Evolutionary conservation across 768 basidiomycete genomes (phyloP).

Genomic region (Boletus fagicola): DNA sequence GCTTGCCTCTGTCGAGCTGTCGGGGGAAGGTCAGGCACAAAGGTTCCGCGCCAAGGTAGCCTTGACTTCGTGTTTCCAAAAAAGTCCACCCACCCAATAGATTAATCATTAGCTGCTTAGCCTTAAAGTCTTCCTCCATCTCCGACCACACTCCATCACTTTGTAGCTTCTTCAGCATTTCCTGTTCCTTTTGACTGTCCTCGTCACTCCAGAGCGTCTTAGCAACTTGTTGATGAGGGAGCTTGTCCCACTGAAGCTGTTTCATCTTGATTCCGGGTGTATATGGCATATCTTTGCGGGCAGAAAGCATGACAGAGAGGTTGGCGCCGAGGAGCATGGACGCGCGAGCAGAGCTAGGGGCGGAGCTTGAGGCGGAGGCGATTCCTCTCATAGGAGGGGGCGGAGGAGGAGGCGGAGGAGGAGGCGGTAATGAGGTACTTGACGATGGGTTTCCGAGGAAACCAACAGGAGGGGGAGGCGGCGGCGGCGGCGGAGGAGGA

Average conservation of each 20-base stretch:
- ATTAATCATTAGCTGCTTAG: conserved; percentile 90
- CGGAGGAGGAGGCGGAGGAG: conserved; percentile 40
- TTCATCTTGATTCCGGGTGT: conserved; percentile 93
- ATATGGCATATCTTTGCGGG: conserved; percentile 82
- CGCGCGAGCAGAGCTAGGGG: conserved; percentile 50
- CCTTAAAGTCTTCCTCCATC: conserved; percentile 98
- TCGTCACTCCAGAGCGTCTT: conserved; percentile 88
- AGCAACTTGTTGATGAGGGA: conserved; percentile 82
- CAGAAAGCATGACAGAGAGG: conserved; percentile 52
- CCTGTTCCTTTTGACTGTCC: conserved; percentile 59
- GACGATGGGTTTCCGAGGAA: conserved; percentile 28
- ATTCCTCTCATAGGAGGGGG: conserved; percentile 33
- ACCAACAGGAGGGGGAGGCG: conserved; percentile 39
- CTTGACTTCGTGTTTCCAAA: not conserved
- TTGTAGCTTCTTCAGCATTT: conserved; percentile 80
- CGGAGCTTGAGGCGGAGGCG: conserved; percentile 37
- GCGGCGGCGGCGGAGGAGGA: conserved; percentile 30
- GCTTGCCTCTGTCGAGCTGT: conserved; percentile 80
- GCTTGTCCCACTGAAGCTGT: conserved; percentile 97
- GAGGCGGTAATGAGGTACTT: conserved; percentile 25
- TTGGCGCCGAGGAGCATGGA: conserved; percentile 61
- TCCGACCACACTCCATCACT: conserved; percentile 87
- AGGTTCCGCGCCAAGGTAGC: not conserved
- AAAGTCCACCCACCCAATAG: conserved; percentile 62
- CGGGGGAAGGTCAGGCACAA: conserved; percentile 12